A percentile compares a stretch with the other conserved stretches of the same genome.
phyloP scores from a whole-genome alignment of 2,329 filamentous ascomycete species.

The Penicillium janthinellum region DNA sequence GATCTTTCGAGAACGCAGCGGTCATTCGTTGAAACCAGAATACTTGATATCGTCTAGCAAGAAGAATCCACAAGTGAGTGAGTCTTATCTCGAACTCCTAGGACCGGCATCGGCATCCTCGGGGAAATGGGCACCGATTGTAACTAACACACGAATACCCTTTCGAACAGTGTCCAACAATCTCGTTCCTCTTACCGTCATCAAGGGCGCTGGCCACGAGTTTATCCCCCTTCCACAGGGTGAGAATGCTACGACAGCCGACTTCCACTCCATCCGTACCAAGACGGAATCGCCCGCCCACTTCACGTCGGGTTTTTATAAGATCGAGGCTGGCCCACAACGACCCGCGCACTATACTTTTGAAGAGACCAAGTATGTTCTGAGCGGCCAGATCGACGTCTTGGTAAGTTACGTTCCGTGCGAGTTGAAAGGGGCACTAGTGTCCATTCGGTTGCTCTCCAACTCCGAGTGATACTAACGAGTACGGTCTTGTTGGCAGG shows the following conservation, averaged over 20 bases:
- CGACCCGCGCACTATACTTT: slow-evolving; percentile 26
- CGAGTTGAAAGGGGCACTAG: neutral
- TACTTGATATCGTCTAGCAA: too few relatives aligned
- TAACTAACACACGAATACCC: neutral
- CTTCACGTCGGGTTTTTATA: slow-evolving; percentile 30
- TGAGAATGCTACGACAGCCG: slow-evolving; percentile 28
- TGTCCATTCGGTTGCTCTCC: neutral
- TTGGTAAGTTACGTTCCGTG: slow-evolving; percentile 14
- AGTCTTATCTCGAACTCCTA: neutral
- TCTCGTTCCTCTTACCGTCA: slow-evolving; percentile 26
- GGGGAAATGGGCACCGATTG: neutral
- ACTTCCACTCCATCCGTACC: slow-evolving; percentile 30
- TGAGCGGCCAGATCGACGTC: slow-evolving; percentile 29
- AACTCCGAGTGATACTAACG: slow-evolving; percentile 1
- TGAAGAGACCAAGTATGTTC: slow-evolving; percentile 31
- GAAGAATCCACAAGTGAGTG: neutral
- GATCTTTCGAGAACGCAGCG: neutral
- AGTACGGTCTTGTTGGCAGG: neutral
- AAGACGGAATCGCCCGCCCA: slow-evolving; percentile 25
- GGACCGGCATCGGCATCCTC: neutral
- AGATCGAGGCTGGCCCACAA: slow-evolving; percentile 27
- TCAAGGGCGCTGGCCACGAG: slow-evolving; percentile 30
- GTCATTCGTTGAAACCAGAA: too few relatives aligned
- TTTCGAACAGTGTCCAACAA: slow-evolving; percentile 21
- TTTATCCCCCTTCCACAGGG: slow-evolving; percentile 27